Evolutionary conservation across 257 asterid genomes (phyloP).

Genomic region (Lantana camara): DNA sequence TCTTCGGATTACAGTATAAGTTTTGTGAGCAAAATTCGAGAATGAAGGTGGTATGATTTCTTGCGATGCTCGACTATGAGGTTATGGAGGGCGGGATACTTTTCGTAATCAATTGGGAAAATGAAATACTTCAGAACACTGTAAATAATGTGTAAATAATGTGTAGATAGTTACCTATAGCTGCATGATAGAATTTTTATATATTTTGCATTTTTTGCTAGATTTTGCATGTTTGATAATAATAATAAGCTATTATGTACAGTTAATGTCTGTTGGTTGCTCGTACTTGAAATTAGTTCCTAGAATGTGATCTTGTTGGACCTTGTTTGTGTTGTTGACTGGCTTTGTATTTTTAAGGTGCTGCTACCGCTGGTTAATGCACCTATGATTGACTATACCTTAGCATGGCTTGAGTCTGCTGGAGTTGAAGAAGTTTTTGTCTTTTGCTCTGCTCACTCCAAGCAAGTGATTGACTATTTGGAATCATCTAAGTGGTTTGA

Average conservation of each 20-base stretch:
- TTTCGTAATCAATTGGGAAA: constrained; percentile 10
- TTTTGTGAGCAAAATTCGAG: background rate
- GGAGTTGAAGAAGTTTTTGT: constrained; percentile 96
- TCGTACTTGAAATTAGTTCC: background rate
- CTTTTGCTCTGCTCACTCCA: constrained; percentile 94
- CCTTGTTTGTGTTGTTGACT: background rate
- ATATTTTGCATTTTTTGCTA: background rate
- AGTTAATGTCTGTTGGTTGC: background rate
- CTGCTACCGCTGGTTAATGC: constrained; percentile 84
- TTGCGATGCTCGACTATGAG: background rate
- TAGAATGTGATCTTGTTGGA: background rate
- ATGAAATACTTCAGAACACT: constrained; percentile 1
- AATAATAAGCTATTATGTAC: background rate
- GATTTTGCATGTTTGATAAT: background rate
- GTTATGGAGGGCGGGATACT: background rate
- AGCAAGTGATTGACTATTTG: constrained; percentile 83
- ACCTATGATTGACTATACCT: constrained; percentile 92
- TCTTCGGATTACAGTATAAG: background rate
- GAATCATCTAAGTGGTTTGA: constrained; percentile 68
- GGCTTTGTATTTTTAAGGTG: constrained; percentile 49
- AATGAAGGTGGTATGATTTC: background rate
- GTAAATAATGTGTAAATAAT: background rate
- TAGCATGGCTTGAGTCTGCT: constrained; percentile 97
- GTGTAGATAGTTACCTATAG: background rate
- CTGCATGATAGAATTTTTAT: background rate